These are phyloP conservation scores for Suhomyces faveliae DNA, from an alignment of 805 yeast genomes.

Conservation along the genomic window DNA sequence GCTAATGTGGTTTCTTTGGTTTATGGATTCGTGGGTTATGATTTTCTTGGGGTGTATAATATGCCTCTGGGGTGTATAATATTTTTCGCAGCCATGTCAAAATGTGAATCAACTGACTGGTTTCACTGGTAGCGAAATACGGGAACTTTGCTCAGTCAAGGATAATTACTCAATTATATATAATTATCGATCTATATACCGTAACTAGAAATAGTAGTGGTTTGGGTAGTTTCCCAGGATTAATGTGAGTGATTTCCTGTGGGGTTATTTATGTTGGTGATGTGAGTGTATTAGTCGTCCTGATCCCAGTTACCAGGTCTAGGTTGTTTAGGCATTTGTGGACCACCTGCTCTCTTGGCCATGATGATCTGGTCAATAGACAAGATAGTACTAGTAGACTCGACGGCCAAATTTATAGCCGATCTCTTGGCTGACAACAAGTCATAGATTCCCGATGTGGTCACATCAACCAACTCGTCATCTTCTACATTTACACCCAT, in stretches of 20 bases:
- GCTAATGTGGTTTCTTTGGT: no score
- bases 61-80: no score
- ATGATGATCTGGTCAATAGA: slow-evolving; percentile 96
- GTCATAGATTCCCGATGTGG: slow-evolving; percentile 70
- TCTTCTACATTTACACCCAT: slow-evolving; percentile 79
- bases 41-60: no score
- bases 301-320: slow-evolving; percentile 96
- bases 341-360: slow-evolving; percentile 99
- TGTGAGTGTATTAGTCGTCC: slow-evolving; percentile 81
- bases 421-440: slow-evolving; percentile 75
- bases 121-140: no score
- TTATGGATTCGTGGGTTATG: no score
- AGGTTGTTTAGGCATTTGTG: slow-evolving; percentile 79
- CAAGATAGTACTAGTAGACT: slow-evolving; percentile 86
- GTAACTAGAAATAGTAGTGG: no score
- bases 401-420: slow-evolving; percentile 92
- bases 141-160: no score
- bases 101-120: no score
- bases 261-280: neutral
- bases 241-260: neutral
- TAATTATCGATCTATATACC: no score
- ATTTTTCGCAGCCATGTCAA: no score
- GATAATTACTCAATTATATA: no score
- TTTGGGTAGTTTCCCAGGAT: neutral
- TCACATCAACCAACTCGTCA: slow-evolving; percentile 69